These are phyloP conservation scores for Excoecaria agallocha DNA, from an alignment of 345 rosid species.

Conservation along the genomic window DNA sequence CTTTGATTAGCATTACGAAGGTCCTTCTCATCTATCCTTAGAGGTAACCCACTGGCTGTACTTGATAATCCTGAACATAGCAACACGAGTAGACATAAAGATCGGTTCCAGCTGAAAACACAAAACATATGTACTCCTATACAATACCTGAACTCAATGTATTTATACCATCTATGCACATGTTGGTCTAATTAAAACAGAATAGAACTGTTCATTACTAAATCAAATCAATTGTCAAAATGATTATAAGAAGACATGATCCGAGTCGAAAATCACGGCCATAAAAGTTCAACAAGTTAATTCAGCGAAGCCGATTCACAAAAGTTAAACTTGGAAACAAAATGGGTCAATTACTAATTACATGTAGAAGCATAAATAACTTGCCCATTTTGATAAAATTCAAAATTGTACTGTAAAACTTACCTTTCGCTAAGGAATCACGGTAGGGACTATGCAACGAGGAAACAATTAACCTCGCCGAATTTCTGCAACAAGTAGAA, in stretches of 20 bases:
- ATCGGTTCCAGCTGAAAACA: background rate
- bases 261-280: background rate
- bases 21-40: slow-evolving; percentile 35
- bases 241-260: background rate
- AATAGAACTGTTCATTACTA: background rate
- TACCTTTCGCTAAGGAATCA: slow-evolving; percentile 36
- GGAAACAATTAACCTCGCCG: slow-evolving; percentile 32
- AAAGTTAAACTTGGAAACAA: slow-evolving; percentile 11
- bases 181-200: background rate
- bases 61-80: slow-evolving; percentile 53
- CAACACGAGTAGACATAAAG: slow-evolving; percentile 2
- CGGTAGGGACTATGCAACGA: slow-evolving; percentile 42
- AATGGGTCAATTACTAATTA: slow-evolving; percentile 13
- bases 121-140: background rate
- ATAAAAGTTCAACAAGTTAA: background rate
- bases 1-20: slow-evolving; percentile 38
- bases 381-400: background rate
- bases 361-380: background rate
- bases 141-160: background rate
- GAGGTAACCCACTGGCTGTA: slow-evolving; percentile 34
- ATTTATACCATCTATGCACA: background rate
- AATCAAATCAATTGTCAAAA: background rate
- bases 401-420: background rate
- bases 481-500: slow-evolving; percentile 31
- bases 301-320: background rate